Conservation (phyloP, 148 eudicot species). For the Tetragonia tetragonoides region DNA sequence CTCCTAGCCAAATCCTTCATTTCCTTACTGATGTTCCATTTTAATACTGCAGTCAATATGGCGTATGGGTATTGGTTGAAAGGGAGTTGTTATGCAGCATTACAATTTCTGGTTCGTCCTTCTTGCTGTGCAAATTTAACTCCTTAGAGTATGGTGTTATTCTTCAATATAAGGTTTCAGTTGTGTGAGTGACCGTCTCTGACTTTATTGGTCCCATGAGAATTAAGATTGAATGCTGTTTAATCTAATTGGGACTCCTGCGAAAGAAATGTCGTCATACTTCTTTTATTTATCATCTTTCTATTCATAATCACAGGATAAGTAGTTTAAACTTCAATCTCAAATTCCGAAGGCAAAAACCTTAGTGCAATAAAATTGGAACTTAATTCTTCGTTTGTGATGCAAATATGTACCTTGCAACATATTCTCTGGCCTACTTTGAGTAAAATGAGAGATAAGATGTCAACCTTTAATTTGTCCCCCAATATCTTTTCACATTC, state of each 20-base stretch:
- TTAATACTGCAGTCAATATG: conserved; percentile 68
- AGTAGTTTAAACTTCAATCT: background rate
- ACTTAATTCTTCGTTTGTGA: background rate
- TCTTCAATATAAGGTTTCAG: background rate
- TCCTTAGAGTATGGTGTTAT: background rate
- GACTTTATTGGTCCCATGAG: background rate
- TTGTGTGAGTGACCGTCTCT: background rate
- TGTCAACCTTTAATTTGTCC: background rate
- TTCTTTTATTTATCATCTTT: conserved; percentile 4
- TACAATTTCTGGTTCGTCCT: conserved; percentile 72
- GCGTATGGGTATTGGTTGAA: conserved; percentile 92
- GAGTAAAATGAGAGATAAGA: background rate
- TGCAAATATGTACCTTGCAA: background rate
- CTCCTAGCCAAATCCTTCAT: conserved; percentile 8
- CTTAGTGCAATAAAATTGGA: background rate
- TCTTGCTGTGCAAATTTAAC: conserved; percentile 7
- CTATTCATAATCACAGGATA: background rate
- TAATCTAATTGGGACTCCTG: background rate
- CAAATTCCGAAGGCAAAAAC: background rate
- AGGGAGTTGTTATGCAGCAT: conserved; percentile 59
- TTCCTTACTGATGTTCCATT: conserved; percentile 23
- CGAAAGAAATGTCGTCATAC: background rate
- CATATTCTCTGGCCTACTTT: background rate
- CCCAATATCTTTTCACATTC: background rate
- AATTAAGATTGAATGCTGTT: background rate